A percentile compares a stretch with the other conserved stretches of the same genome.
phyloP scores from a whole-genome alignment of 805 yeast genomes.

The Yarrowia sp. region DNA sequence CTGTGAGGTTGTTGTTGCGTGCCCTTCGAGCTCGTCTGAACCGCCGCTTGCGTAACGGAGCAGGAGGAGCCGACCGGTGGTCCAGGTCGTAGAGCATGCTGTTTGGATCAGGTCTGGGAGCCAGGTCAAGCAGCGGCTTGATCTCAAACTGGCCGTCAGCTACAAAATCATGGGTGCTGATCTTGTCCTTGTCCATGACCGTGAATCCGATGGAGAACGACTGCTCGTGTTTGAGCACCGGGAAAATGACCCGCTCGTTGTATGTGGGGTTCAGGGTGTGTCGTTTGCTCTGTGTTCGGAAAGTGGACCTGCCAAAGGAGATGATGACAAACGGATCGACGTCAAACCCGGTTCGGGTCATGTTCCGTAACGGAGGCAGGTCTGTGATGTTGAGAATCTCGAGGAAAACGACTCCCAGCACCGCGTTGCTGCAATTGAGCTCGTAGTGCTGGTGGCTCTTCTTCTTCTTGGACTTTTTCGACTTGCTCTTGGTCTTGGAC shows the following conservation, averaged over 20 bases:
- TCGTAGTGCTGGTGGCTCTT: slow-evolving; percentile 42
- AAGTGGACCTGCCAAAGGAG: slow-evolving; percentile 87
- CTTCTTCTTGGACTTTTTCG: slow-evolving; percentile 28
- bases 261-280: slow-evolving; percentile 85
- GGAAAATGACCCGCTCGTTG: slow-evolving; percentile 81
- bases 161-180: slow-evolving; percentile 83
- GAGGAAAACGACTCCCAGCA: slow-evolving; percentile 73
- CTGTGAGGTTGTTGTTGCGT: slow-evolving; percentile 3
- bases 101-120: slow-evolving; percentile 49
- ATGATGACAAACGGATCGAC: slow-evolving; percentile 97
- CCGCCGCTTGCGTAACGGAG: slow-evolving; percentile 10
- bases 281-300: slow-evolving; percentile 80
- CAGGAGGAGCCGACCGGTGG: slow-evolving; percentile 6
- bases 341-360: slow-evolving; percentile 80
- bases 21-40: slow-evolving; percentile 18
- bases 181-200: slow-evolving; percentile 82
- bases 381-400: slow-evolving; percentile 77
- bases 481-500: slow-evolving; percentile 1
- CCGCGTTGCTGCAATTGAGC: slow-evolving; percentile 44
- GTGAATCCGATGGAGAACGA: slow-evolving; percentile 71
- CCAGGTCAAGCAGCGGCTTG: slow-evolving; percentile 53
- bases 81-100: slow-evolving; percentile 47
- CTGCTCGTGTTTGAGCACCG: slow-evolving; percentile 69
- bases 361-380: slow-evolving; percentile 76
- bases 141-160: slow-evolving; percentile 70